Base-by-base conservation (phyloP, 2,329 filamentous ascomycete species). In the Pseudogymnoascus verrucosus region DNA sequence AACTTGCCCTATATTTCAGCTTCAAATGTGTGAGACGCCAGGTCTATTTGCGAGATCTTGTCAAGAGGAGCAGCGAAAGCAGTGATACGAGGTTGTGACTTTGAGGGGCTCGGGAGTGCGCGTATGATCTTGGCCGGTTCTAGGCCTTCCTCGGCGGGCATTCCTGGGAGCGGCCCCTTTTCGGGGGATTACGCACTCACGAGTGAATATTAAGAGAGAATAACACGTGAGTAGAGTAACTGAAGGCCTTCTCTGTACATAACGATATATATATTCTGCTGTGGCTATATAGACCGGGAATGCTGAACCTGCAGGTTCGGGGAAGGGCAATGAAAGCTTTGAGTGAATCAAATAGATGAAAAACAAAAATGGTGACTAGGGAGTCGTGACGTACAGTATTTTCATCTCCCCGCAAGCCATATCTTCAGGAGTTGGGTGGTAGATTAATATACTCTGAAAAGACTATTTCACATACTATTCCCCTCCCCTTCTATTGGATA, bases 331-430 rank as follows among this genome's bases (percentile, higher is more conserved):
- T n/a, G 3, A 51, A 28, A 11, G 44, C n/a, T 28, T 51, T 28
- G 44, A 10, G 39, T 42, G 39, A 42, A 42, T 42, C 44, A 51
- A 51, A 14, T 51, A 51, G 44, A 51, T 51, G 44, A 28, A 51
- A 51, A 51, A 51, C 44, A 51, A 51, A 51, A 28, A 26, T n/a
- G 44, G 44, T 51, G 44, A n/a, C 44, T 51, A 51, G 44, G 44
- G 44, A 51, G 44, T 51, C 44, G 44, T 51, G 44, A 51, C 44
- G 44, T 51, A 51, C 44, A 51, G 44, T 51, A 51, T 51, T 51
- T 42, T 51, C 21, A 51, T 8, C 21, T 10, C 12, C 8, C 44
- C 44, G 19, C 11, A 23, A 47, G 42, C 42, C 42, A n/a, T 26
- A 14, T 51, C 21, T 51, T 28, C 5, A 51, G 21, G 16, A 51